A percentile compares a stretch with the other conserved stretches of the same genome.
Evolutionary conservation across 768 basidiomycete species (phyloP).

Genomic region (Obba rivulosa): DNA sequence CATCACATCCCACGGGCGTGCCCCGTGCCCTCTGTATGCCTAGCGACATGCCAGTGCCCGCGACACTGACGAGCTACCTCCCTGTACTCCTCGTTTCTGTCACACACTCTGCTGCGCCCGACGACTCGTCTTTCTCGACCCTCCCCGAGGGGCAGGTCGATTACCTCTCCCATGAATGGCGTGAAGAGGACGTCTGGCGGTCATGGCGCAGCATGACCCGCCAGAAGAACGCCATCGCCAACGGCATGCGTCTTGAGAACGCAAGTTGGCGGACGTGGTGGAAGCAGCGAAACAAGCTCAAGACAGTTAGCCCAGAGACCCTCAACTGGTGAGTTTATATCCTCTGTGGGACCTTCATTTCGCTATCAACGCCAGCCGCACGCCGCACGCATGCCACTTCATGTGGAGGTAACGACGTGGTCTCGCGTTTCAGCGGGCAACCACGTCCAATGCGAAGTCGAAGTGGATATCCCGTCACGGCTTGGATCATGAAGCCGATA

Average conservation of each 20-base stretch:
- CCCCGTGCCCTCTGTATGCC: constrained; percentile 1
- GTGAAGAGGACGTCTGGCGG: constrained; percentile 96
- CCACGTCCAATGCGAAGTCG: too few species aligned
- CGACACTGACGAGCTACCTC: constrained; percentile 44
- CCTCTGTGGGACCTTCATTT: constrained; percentile 6
- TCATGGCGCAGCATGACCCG: constrained; percentile 99
- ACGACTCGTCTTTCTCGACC: constrained; percentile 78
- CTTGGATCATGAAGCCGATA: too few species aligned
- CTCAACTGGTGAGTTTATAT: constrained; percentile 80
- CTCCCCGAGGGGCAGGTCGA: constrained; percentile 92
- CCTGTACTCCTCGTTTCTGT: constrained; percentile 67
- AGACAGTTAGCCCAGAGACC: constrained; percentile 93
- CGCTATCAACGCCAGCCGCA: constrained; percentile 5
- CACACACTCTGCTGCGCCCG: constrained; percentile 49
- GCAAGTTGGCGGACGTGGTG: constrained; percentile 99
- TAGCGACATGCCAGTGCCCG: constrained; percentile 19
- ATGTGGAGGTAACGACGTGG: neutral
- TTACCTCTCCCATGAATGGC: constrained; percentile 97
- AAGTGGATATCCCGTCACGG: too few species aligned
- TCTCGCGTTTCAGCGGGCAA: too few species aligned
- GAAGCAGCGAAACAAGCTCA: constrained; percentile 95
- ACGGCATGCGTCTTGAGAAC: constrained; percentile 92
- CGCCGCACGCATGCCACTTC: constrained; percentile 1
- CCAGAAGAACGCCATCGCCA: constrained; percentile 97
- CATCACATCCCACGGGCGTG: neutral